These are phyloP conservation scores for Stachybotrys chlorohalonatus DNA, from an alignment of 2,329 filamentous ascomycete genomes.

Conservation along the genomic window DNA sequence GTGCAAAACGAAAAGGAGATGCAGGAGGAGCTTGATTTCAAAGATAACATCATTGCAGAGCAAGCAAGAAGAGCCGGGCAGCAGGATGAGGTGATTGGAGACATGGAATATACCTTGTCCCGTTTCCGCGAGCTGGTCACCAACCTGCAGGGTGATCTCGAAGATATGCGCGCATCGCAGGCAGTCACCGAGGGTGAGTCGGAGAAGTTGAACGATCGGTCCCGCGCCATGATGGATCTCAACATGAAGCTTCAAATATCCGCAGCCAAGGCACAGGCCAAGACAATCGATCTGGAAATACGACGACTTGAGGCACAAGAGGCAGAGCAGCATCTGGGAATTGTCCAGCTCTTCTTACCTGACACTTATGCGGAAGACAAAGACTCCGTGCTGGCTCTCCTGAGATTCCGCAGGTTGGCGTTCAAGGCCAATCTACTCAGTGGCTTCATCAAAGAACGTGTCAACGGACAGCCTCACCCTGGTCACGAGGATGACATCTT, in stretches of 20 bases:
- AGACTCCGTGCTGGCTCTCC: constrained; percentile 78
- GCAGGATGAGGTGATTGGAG: constrained; percentile 72
- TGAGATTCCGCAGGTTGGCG: constrained; percentile 77
- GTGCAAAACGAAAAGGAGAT: constrained; percentile 89
- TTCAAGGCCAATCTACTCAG: constrained; percentile 81
- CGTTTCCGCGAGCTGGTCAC: constrained; percentile 85
- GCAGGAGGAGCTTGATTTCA: constrained; percentile 86
- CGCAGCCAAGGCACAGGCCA: constrained; percentile 83
- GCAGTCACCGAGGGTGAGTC: constrained; percentile 89
- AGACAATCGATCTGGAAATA: constrained; percentile 87
- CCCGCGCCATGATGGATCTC: constrained; percentile 90
- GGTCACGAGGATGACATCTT: constrained; percentile 72
- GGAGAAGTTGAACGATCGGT: constrained; percentile 79
- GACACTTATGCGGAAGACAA: constrained; percentile 73
- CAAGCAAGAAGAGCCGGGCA: constrained; percentile 63
- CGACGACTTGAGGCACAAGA: constrained; percentile 82
- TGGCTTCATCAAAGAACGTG: constrained; percentile 68
- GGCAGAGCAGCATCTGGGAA: constrained; percentile 76
- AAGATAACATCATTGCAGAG: constrained; percentile 76
- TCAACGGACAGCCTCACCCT: constrained; percentile 57
- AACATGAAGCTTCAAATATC: constrained; percentile 91
- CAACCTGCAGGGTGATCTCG: constrained; percentile 74
- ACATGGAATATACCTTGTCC: constrained; percentile 82
- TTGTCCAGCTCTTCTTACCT: constrained; percentile 81
- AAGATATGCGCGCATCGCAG: constrained; percentile 86